These are phyloP conservation scores for Lachnum nothofagi DNA, from an alignment of 2,329 filamentous ascomycete genomes.

Conservation along the genomic window DNA sequence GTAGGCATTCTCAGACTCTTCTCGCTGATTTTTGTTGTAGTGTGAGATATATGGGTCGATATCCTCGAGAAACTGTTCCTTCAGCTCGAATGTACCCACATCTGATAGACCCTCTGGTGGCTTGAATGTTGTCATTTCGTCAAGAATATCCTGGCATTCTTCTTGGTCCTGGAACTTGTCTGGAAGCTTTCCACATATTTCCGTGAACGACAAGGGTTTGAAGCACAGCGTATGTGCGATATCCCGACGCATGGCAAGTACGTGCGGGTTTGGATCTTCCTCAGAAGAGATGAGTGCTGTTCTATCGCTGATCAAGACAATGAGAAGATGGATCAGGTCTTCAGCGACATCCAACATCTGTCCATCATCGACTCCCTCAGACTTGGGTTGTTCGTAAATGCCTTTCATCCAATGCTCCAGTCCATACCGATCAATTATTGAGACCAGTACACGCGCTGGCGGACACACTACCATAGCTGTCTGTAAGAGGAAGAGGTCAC, in stretches of 20 bases:
- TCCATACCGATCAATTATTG: slow-evolving; percentile 86
- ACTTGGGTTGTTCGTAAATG: slow-evolving; percentile 62
- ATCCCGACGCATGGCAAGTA: slow-evolving; percentile 75
- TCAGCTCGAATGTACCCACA: slow-evolving; percentile 89
- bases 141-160: slow-evolving; percentile 76
- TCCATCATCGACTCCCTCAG: slow-evolving; percentile 71
- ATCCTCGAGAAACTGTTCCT: slow-evolving; percentile 76
- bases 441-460: slow-evolving; percentile 75
- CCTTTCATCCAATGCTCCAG: slow-evolving; percentile 84
- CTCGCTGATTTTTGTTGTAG: slow-evolving; percentile 93
- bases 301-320: slow-evolving; percentile 84
- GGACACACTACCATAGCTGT: slow-evolving; percentile 83
- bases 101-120: slow-evolving; percentile 87
- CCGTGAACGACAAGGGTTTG: slow-evolving; percentile 90
- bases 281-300: slow-evolving; percentile 69
- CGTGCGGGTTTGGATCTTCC: slow-evolving; percentile 58
- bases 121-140: slow-evolving; percentile 84
- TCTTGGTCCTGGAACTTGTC: slow-evolving; percentile 88
- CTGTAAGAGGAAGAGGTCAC: slow-evolving; percentile 91
- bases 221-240: slow-evolving; percentile 93
- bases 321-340: slow-evolving; percentile 89
- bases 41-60: slow-evolving; percentile 95
- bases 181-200: slow-evolving; percentile 77
- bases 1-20: slow-evolving; percentile 88
- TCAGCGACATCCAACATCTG: slow-evolving; percentile 92